Percentiles rank a stretch among this genome's conserved stretches.
phyloP scores from a whole-genome alignment of 306 rosid genomes.

The Quillaja saponaria region DNA sequence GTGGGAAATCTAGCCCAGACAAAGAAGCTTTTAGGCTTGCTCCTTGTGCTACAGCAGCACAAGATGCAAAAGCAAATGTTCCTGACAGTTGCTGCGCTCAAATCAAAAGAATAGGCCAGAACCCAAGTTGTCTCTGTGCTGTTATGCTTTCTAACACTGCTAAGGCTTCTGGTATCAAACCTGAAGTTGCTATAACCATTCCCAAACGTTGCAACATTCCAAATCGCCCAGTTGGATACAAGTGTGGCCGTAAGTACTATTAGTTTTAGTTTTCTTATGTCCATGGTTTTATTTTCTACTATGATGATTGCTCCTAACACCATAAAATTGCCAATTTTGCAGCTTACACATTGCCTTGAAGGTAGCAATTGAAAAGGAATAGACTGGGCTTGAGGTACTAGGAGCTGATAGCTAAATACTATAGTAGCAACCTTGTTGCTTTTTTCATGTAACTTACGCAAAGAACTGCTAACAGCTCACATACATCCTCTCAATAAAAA shows the following conservation, averaged over 20 bases:
- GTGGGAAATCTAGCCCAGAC: slow-evolving; percentile 60
- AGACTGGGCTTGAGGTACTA: slow-evolving; percentile 7
- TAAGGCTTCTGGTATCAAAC: slow-evolving; percentile 44
- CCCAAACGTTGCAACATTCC: slow-evolving; percentile 68
- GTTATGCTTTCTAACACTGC: slow-evolving; percentile 56
- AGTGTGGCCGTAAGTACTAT: slow-evolving; percentile 58
- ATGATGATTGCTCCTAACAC: not conserved
- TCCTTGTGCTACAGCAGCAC: slow-evolving; percentile 59
- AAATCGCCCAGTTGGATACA: slow-evolving; percentile 63
- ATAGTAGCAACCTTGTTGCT: slow-evolving; percentile 17
- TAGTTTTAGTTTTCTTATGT: not conserved
- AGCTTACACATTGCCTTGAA: slow-evolving; percentile 60
- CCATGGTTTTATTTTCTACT: not conserved
- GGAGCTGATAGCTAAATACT: slow-evolving; percentile 31
- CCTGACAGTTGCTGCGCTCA: slow-evolving; percentile 49
- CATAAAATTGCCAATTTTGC: slow-evolving; percentile 32
- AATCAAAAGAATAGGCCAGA: slow-evolving; percentile 48
- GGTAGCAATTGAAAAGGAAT: slow-evolving; percentile 13
- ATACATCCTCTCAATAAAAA: slow-evolving; percentile 22
- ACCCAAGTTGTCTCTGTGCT: slow-evolving; percentile 58
- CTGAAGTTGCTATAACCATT: slow-evolving; percentile 52
- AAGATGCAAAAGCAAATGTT: slow-evolving; percentile 50
- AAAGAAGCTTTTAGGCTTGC: slow-evolving; percentile 55
- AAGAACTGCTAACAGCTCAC: slow-evolving; percentile 44
- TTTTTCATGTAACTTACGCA: slow-evolving; percentile 23